Evolutionary conservation across 768 basidiomycete species (phyloP), one percentile per base, ranked within the genome.

Genomic region (Cyclocybe aegerita): DNA sequence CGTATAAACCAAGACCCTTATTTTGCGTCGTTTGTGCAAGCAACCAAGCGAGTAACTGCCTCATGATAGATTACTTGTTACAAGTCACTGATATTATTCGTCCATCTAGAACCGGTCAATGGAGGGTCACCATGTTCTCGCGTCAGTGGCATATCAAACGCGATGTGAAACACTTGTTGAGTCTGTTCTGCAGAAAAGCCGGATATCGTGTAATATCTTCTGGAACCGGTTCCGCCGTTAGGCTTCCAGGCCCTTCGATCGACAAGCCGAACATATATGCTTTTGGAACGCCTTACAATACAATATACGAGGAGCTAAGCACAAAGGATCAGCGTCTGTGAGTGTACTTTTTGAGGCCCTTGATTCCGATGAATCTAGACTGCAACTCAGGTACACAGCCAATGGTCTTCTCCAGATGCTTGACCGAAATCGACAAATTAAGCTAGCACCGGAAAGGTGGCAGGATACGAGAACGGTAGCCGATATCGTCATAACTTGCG

Each of bases 11-110:
- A 9, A 76, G 90, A 9, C 93, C 92, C 2, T 65, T 97, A 40
- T 98, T 98, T 72, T 98, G 97, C 64, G 92, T 99, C 7, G 97
- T 98, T 31, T 99, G 97, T 65, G 96, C 97, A n/a, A 98, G 93
- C 64, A 99, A 99, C 64, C 93, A 98, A 75, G 95, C 90, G 66
- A 53, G 82, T 71, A 23, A 36, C 39, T 49, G 52, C 37, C 42
- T 55, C 43, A 40, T 42, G 43, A 38, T 42, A 16, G 16, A 31
- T 35, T 37, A 23, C 37, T 17, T 47, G 33, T 15, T 38, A 32
- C 37, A 15, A 16, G 15, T 34, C 43, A 39, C 50, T 57, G 40
- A 57, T 43, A 29, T 40, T 33, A 35, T 46, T 46, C 29, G 58
- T 59, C 41, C 49, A 23, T 50, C 4, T 58, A 97, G 94, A 97